Conservation (phyloP, 352 stramenopile genomes). For the Saprolegnia parasitica region DNA sequence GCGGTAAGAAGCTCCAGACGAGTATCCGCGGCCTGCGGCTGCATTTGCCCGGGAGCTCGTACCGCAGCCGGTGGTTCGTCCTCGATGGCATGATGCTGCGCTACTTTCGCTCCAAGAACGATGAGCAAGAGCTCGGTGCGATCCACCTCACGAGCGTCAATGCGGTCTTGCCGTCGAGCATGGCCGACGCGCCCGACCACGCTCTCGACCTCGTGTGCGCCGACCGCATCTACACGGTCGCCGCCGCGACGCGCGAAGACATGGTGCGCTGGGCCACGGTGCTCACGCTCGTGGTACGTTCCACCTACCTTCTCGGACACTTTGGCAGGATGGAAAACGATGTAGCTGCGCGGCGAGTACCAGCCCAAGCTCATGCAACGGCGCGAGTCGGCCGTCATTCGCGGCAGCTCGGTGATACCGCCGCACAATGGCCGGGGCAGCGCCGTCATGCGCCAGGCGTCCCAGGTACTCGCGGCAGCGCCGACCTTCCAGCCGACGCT, state of each 20-base stretch:
- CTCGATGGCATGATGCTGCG: conserved; percentile 85
- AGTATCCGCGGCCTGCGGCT: conserved; percentile 61
- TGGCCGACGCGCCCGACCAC: conserved; percentile 80
- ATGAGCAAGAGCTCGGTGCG: conserved; percentile 83
- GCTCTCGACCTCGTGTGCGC: conserved; percentile 83
- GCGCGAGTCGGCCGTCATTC: conserved; percentile 81
- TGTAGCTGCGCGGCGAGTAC: conserved; percentile 74
- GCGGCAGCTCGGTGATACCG: conserved; percentile 76
- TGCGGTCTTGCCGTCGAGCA: conserved; percentile 79
- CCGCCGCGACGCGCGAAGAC: conserved; percentile 78
- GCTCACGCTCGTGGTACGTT: conserved; percentile 69
- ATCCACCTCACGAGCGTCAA: conserved; percentile 86
- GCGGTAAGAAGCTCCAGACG: conserved; percentile 74
- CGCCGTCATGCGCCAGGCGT: conserved; percentile 32
- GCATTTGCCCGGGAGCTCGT: conserved; percentile 74
- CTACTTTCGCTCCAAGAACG: conserved; percentile 83
- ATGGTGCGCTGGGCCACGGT: conserved; percentile 88
- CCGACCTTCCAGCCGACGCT: conserved; percentile 69
- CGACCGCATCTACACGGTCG: conserved; percentile 84
- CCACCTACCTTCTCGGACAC: too few relatives aligned
- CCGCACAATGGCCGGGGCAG: conserved; percentile 63
- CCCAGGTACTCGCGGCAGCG: conserved; percentile 30
- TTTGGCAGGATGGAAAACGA: too few relatives aligned
- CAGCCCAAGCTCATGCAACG: conserved; percentile 86
- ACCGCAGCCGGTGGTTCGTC: conserved; percentile 82